phyloP scores from a whole-genome alignment of 2,329 filamentous ascomycete species.

The Bipolaris cookei region DNA sequence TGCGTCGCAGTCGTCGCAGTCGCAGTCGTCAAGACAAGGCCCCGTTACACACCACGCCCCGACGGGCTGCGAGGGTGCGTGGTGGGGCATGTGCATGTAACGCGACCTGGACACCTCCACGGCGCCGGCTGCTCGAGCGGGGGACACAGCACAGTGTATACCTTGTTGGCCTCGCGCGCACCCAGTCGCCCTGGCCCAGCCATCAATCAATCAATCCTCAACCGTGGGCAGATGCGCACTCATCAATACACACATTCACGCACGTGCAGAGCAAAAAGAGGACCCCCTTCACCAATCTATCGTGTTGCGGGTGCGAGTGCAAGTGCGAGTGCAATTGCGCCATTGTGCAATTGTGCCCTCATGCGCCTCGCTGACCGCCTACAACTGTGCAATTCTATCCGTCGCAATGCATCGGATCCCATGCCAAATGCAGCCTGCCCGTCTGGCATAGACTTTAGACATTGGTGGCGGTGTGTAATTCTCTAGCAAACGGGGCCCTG shows the following conservation, averaged over 20 bases:
- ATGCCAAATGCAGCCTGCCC: not conserved
- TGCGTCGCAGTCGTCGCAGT: too few species aligned
- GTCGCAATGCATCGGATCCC: not conserved
- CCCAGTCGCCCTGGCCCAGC: not conserved
- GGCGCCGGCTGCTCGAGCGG: not conserved
- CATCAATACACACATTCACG: conserved; percentile 3
- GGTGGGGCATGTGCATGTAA: conserved; percentile 9
- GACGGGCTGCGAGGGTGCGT: conserved; percentile 1
- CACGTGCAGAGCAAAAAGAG: not conserved
- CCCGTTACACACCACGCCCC: not conserved
- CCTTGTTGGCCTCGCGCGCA: not conserved
- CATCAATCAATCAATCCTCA: not conserved
- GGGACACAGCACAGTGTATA: not conserved
- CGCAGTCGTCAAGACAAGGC: too few species aligned
- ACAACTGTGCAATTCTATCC: conserved; percentile 13
- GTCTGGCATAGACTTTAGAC: not conserved
- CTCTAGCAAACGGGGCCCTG: not conserved
- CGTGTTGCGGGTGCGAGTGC: not conserved
- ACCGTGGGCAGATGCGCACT: not conserved
- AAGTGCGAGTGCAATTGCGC: conserved; percentile 15
- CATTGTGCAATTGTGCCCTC: conserved; percentile 11
- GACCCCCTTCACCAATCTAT: conserved; percentile 2
- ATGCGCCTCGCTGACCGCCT: conserved; percentile 7
- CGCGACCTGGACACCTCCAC: conserved; percentile 11
- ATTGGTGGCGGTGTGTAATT: conserved; percentile 6